A percentile compares a stretch with the other conserved stretches of the same genome.
These are phyloP conservation scores for Aspergillus sp. DNA, from an alignment of 2,329 filamentous ascomycete species.

Conservation along the genomic window DNA sequence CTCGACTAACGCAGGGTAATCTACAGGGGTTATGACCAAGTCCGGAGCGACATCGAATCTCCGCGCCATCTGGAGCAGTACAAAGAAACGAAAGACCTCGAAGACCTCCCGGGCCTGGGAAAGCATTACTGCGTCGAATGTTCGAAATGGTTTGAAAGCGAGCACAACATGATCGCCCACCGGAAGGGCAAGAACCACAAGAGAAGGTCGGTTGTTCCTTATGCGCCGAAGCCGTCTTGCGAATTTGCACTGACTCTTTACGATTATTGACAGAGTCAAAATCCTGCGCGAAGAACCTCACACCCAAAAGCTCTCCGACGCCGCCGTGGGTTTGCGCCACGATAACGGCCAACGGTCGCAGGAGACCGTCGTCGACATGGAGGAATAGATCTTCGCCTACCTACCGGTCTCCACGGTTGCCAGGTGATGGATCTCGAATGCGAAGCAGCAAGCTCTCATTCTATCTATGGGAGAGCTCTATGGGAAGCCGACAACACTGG, in stretches of 20 bases:
- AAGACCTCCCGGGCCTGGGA: conserved; percentile 86
- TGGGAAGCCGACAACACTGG: neutral
- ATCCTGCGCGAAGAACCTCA: conserved; percentile 81
- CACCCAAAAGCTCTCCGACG: conserved; percentile 81
- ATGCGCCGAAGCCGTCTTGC: conserved; percentile 3
- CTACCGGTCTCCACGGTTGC: neutral
- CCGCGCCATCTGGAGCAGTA: conserved; percentile 77
- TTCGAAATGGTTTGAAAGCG: conserved; percentile 93
- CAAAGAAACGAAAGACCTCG: conserved; percentile 73
- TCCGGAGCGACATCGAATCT: conserved; percentile 76
- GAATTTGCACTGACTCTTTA: conserved; percentile 7
- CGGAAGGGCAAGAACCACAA: conserved; percentile 89
- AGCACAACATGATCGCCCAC: conserved; percentile 72
- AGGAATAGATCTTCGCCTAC: conserved; percentile 28
- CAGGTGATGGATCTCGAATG: neutral
- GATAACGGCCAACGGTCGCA: conserved; percentile 60
- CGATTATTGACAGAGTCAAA: conserved; percentile 63
- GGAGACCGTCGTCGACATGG: conserved; percentile 42
- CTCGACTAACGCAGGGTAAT: conserved; percentile 9
- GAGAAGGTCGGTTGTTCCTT: conserved; percentile 61
- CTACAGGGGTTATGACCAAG: conserved; percentile 83
- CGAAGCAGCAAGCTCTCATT: neutral
- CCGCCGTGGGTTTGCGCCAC: conserved; percentile 68
- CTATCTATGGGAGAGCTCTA: neutral
- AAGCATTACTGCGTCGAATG: conserved; percentile 88